Conservation (phyloP, 2,329 filamentous ascomycete species). For the Diplodia sapinea region DNA sequence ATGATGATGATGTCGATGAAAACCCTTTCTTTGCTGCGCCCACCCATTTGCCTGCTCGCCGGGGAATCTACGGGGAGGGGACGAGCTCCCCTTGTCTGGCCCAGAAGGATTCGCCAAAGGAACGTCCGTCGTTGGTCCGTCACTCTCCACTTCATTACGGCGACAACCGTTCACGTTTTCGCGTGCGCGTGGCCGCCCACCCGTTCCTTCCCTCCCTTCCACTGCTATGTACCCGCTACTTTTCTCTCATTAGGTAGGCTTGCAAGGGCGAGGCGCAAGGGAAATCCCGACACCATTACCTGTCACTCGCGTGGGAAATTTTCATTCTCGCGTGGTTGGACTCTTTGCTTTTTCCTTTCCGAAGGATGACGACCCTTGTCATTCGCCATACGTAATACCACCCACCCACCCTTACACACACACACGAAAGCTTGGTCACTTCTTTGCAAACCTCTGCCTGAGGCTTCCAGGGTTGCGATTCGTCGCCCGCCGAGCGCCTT, state of each 20-base stretch:
- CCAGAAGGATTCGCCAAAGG: background rate
- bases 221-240: too few relatives aligned
- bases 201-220: too few relatives aligned
- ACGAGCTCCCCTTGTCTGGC: too few relatives aligned
- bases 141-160: too few relatives aligned
- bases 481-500: background rate
- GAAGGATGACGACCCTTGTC: background rate
- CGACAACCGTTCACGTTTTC: too few relatives aligned
- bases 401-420: too few relatives aligned
- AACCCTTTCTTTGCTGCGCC: background rate
- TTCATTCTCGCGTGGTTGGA: too few relatives aligned
- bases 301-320: background rate
- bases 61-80: background rate
- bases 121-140: background rate
- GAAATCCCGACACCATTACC: background rate
- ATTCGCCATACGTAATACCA: background rate
- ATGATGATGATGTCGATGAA: too few relatives aligned
- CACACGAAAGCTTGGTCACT: too few relatives aligned
- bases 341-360: background rate
- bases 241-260: background rate
- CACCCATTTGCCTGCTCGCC: background rate
- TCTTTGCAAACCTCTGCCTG: background rate
- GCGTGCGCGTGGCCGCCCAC: too few relatives aligned
- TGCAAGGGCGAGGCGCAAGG: background rate
- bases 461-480: background rate